Percentiles rank a stretch among this genome's conserved stretches.
These are phyloP conservation scores for Mycena venus DNA, from an alignment of 768 basidiomycete genomes.

Conservation along the genomic window DNA sequence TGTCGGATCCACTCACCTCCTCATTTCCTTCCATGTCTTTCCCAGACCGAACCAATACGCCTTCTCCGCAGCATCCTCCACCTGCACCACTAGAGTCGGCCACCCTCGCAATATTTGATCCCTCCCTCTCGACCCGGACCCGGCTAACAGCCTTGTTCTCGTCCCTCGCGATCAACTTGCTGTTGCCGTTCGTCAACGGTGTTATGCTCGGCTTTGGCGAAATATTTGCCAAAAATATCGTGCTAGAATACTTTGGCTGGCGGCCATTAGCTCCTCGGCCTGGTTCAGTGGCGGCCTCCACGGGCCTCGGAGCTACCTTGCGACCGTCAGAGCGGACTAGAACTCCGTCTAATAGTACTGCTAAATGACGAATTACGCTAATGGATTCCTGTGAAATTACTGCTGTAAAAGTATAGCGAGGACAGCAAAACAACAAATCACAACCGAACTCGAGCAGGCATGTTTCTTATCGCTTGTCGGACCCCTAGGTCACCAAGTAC, in stretches of 20 bases:
- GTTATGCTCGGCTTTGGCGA: conserved; percentile 98
- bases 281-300: conserved; percentile 53
- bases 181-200: conserved; percentile 92
- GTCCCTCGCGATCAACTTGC: conserved; percentile 85
- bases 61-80: conserved; percentile 52
- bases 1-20: conserved; percentile 68
- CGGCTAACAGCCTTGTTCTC: conserved; percentile 78
- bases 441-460: conserved; percentile 82
- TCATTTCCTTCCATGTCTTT: conserved; percentile 88
- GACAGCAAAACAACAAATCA: conserved; percentile 44
- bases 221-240: conserved; percentile 87
- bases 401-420: background rate
- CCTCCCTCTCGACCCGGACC: conserved; percentile 73
- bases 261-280: conserved; percentile 44
- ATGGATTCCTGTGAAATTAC: background rate
- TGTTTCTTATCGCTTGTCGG: conserved; percentile 80
- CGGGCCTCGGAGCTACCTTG: conserved; percentile 44
- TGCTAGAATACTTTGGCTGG: conserved; percentile 70
- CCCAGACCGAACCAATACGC: conserved; percentile 71
- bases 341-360: background rate
- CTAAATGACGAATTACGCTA: conserved; percentile 19
- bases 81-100: conserved; percentile 52
- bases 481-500: conserved; percentile 87
- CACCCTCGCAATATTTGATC: conserved; percentile 80
- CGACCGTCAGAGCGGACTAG: conserved; percentile 13